Evolutionary conservation across 2,329 filamentous ascomycete genomes (phyloP).

Genomic region (Colletotrichum kahawae): DNA sequence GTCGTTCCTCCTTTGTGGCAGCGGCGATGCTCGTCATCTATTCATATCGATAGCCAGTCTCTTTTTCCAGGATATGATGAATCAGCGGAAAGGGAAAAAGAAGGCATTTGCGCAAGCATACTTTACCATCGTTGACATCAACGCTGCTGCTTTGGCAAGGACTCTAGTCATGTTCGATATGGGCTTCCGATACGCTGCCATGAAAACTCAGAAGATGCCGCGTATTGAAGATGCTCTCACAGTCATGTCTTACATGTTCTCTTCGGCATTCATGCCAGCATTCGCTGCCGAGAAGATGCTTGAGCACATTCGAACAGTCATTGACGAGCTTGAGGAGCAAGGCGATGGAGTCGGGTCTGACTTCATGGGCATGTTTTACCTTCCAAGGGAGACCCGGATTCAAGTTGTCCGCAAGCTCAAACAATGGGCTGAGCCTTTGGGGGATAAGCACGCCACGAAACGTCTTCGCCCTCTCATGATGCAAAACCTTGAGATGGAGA

Average conservation of each 20-base stretch:
- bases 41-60: constrained; percentile 21
- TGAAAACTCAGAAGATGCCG: neutral
- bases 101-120: constrained; percentile 16
- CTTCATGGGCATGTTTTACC: constrained; percentile 8
- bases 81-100: neutral
- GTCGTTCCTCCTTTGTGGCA: constrained; percentile 27
- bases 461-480: neutral
- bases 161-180: constrained; percentile 26
- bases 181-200: neutral
- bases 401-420: constrained; percentile 19
- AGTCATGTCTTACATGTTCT: constrained; percentile 26
- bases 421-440: constrained; percentile 7
- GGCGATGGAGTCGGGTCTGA: constrained; percentile 2
- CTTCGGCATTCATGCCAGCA: constrained; percentile 22
- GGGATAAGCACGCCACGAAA: constrained; percentile 6
- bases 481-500: neutral
- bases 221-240: constrained; percentile 11
- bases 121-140: constrained; percentile 28
- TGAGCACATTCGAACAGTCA: constrained; percentile 21
- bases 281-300: constrained; percentile 23
- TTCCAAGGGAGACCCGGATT: neutral
- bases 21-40: constrained; percentile 28
- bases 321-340: constrained; percentile 17
- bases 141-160: constrained; percentile 26
- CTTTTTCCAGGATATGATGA: neutral